These are phyloP conservation scores for Paraphoma chrysanthemicola DNA, from an alignment of 2,329 filamentous ascomycete species.

Conservation along the genomic window DNA sequence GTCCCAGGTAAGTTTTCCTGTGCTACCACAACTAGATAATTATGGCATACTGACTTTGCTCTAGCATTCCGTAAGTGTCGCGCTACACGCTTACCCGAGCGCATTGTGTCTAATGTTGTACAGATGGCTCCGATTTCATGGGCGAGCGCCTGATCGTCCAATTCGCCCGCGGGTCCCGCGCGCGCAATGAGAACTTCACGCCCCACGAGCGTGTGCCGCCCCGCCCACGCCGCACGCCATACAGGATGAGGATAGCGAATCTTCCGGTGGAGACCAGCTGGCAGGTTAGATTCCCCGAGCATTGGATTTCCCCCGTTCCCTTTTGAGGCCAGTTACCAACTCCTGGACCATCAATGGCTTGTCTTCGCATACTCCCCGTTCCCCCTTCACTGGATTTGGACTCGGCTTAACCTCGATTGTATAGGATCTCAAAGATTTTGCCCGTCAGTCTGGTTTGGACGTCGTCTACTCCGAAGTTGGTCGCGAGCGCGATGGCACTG, in stretches of 20 bases:
- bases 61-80: slow-evolving; percentile 63
- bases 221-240: slow-evolving; percentile 90
- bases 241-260: slow-evolving; percentile 97
- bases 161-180: slow-evolving; percentile 87
- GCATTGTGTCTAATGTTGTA: slow-evolving; percentile 21
- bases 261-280: slow-evolving; percentile 97
- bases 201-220: slow-evolving; percentile 71
- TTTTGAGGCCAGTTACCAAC: slow-evolving; percentile 45
- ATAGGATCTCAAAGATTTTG: slow-evolving; percentile 99
- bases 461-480: slow-evolving; percentile 98
- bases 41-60: slow-evolving; percentile 28
- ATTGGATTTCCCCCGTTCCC: slow-evolving; percentile 53
- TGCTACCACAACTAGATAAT: neutral
- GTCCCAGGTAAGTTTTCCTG: slow-evolving; percentile 79
- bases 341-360: slow-evolving; percentile 47
- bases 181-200: slow-evolving; percentile 68
- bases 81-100: neutral
- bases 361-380: slow-evolving; percentile 41
- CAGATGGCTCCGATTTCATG: slow-evolving; percentile 98
- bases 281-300: slow-evolving; percentile 87
- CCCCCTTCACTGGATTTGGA: slow-evolving; percentile 45
- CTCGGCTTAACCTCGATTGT: slow-evolving; percentile 79
- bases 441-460: slow-evolving; percentile 93
- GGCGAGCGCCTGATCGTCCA: slow-evolving; percentile 97
- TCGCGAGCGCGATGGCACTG: slow-evolving; percentile 89